A percentile compares a stretch with the other conserved stretches of the same genome.
Evolutionary conservation across 129 eudicot genomes (phyloP).

Genomic region (Pulicaria dysenterica): DNA sequence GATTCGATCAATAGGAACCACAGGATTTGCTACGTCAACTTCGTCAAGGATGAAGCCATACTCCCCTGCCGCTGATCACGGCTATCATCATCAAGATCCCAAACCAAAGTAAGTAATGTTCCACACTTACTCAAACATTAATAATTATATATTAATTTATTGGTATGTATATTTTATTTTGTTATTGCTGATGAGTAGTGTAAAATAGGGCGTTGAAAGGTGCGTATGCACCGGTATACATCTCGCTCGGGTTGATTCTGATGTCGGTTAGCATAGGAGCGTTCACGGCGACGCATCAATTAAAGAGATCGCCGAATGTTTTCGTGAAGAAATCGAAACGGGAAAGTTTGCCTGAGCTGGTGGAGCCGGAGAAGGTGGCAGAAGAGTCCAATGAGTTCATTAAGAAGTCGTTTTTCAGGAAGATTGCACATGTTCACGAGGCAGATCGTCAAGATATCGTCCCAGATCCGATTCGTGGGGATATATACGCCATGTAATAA

Average conservation of each 20-base stretch:
- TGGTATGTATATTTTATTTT: background rate
- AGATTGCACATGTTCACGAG: slow-evolving; percentile 73
- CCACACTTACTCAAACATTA: background rate
- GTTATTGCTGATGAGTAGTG: background rate
- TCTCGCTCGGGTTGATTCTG: slow-evolving; percentile 64
- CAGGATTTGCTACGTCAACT: slow-evolving; percentile 56
- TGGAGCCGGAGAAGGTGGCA: slow-evolving; percentile 68
- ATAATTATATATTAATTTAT: background rate
- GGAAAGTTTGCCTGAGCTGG: slow-evolving; percentile 79
- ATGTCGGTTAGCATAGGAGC: slow-evolving; percentile 48
- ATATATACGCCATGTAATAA: slow-evolving; percentile 45
- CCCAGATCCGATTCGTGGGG: slow-evolving; percentile 61
- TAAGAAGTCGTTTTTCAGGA: slow-evolving; percentile 73
- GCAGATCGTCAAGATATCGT: slow-evolving; percentile 33
- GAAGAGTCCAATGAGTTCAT: slow-evolving; percentile 54
- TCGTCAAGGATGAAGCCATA: slow-evolving; percentile 47
- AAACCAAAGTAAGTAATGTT: slow-evolving; percentile 48
- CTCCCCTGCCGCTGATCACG: slow-evolving; percentile 33
- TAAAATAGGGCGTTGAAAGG: slow-evolving; percentile 45
- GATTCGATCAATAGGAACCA: slow-evolving; percentile 29
- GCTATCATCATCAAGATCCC: slow-evolving; percentile 24
- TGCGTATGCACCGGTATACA: slow-evolving; percentile 57
- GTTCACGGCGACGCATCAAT: slow-evolving; percentile 55
- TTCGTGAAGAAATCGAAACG: slow-evolving; percentile 66
- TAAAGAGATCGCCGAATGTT: slow-evolving; percentile 57